Evolutionary conservation across 306 rosid genomes (phyloP).

Genomic region (Calophaca sinica): DNA sequence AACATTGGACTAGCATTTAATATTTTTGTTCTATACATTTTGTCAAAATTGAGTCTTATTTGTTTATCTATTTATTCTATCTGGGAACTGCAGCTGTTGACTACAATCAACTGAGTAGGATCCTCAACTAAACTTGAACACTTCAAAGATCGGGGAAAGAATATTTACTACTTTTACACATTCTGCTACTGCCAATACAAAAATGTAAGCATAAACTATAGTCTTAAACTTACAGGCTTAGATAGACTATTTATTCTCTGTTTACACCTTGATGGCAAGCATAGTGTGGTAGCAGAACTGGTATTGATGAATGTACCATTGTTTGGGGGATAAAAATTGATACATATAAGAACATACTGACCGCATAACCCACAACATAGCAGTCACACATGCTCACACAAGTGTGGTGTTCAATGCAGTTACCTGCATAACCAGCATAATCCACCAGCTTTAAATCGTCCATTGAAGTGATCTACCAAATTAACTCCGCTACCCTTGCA

Average conservation of each 20-base stretch:
- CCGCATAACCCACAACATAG: conserved; percentile 3
- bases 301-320: background rate
- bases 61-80: conserved; percentile 12
- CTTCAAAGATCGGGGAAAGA: background rate
- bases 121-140: background rate
- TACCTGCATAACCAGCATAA: conserved; percentile 99
- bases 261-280: background rate
- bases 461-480: conserved; percentile 90
- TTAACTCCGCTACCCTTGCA: conserved; percentile 91
- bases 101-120: background rate
- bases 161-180: background rate
- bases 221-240: background rate
- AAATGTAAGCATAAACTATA: conserved; percentile 3
- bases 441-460: conserved; percentile 91
- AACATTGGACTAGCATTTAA: background rate
- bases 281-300: background rate
- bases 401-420: conserved; percentile 20
- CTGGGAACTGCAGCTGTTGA: background rate
- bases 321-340: background rate
- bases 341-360: background rate
- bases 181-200: conserved; percentile 15
- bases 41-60: background rate
- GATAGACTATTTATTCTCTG: background rate
- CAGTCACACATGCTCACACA: conserved; percentile 4
- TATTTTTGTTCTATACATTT: conserved; percentile 12